Percentiles rank a stretch among this genome's conserved stretches.
phyloP scores from a whole-genome alignment of 306 rosid species.

The Sechiopsis laciniata region DNA sequence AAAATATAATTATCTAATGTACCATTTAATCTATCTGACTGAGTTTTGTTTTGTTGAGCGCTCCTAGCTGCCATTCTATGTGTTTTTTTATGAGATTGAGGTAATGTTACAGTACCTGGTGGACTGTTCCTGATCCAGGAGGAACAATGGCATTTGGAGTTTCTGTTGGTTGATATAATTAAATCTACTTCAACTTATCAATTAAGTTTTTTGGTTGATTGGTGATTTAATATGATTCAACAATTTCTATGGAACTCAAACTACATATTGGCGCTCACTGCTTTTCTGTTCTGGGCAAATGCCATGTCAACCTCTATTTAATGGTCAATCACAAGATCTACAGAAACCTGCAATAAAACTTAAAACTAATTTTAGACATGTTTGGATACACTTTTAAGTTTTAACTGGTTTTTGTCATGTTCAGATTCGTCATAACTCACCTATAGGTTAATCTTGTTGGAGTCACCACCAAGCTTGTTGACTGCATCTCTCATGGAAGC shows the following conservation, averaged over 20 bases:
- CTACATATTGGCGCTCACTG: constrained; percentile 81
- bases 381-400: neutral
- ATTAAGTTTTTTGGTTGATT: too few relatives aligned
- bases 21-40: neutral
- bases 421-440: constrained; percentile 33
- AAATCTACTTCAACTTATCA: too few relatives aligned
- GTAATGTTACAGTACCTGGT: constrained; percentile 45
- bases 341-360: constrained; percentile 56
- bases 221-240: too few relatives aligned
- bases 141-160: constrained; percentile 72
- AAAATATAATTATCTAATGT: neutral
- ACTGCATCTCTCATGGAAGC: constrained; percentile 98
- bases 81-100: neutral
- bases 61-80: neutral
- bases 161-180: too few relatives aligned
- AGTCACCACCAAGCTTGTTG: constrained; percentile 77
- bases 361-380: too few relatives aligned
- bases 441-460: constrained; percentile 76
- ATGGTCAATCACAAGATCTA: constrained; percentile 93
- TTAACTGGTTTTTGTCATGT: neutral
- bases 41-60: neutral
- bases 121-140: constrained; percentile 93
- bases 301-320: constrained; percentile 91
- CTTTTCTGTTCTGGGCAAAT: constrained; percentile 51
- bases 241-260: constrained; percentile 54